Conservation (phyloP, 495 filamentous ascomycete species). For the Platismatia glauca region DNA sequence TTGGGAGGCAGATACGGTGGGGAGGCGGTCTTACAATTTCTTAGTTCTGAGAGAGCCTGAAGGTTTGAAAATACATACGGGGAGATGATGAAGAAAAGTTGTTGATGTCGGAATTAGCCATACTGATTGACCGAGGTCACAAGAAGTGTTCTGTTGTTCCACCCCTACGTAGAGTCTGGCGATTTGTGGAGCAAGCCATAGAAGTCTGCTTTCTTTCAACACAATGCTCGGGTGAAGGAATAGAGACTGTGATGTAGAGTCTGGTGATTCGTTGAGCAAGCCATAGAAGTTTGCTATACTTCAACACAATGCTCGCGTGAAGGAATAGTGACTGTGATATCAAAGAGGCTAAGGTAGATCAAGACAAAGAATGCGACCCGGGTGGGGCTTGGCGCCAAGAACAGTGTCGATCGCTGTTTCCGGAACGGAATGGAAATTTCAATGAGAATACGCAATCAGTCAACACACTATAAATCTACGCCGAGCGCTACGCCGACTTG, state of each 20-base stretch:
- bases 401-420: not conserved
- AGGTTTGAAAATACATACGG: constrained; percentile 14
- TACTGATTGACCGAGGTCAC: not conserved
- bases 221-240: not conserved
- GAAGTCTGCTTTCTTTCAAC: not conserved
- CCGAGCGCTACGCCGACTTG: no score
- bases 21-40: constrained; percentile 43
- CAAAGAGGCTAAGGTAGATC: not conserved
- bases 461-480: not conserved
- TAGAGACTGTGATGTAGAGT: not conserved
- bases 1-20: constrained; percentile 83
- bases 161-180: not conserved
- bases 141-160: not conserved
- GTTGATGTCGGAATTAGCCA: constrained; percentile 18
- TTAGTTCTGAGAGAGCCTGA: not conserved
- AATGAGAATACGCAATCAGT: no score
- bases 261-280: no score
- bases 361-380: no score
- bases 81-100: constrained; percentile 26
- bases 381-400: not conserved
- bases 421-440: no score
- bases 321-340: not conserved
- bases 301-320: not conserved
- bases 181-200: not conserved
- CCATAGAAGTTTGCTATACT: not conserved